Base-by-base conservation (phyloP, 1,139 yeast genomes). In the Diutina ranongensis region DNA sequence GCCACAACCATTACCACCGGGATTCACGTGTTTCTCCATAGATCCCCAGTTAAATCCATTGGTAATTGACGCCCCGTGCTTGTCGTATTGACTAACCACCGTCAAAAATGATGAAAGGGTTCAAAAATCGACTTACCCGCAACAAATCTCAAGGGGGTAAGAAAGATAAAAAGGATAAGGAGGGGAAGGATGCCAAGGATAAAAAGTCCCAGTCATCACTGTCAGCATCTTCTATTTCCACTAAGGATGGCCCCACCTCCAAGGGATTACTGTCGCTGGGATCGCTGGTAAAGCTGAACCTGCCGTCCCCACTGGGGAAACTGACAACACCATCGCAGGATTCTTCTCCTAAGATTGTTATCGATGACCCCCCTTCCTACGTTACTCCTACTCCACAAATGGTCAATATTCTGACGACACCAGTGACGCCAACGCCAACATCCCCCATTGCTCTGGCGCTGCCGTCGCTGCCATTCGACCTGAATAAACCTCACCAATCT, bases 51-150 rank as follows among this genome's bases (percentile, higher is more conserved):
- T 25, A 5, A 10, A 5, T 25, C 28, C 28, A 25, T 10, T 25
- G 28, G 28, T 10, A 5, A 10, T 25, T 25, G 28, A 25, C 5
- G 10, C 28, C 28, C 28, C n/a, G n/a, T n/a, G n/a, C n/a, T n/a
- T n/a, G n/a, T n/a, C n/a, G n/a, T n/a, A n/a, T 12, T 10, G 38
- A 19, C 20, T 22, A 13, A 15, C 28, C 34, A 10, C 41, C 45
- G 38, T 15, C 45, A 57, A 68, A 64, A 47, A 71, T 71, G 76
- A 71, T 71, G 75, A 71, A 71, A 62, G 76, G 76, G 27, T 71
- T 71, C 56, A 71, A 71, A 53, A 71, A 71, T 50, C 65, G 74
- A 54, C 74, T 71, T 56, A 66, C 75, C 28, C 62, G 76, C 50
- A 68, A 63, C 53, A 65, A 65, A 57, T 56, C 68, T 52, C 73